Evolutionary conservation across 208 protist genomes (phyloP), one percentile per base, ranked within the genome.

Genomic region (Crithidia acanthocephali): DNA sequence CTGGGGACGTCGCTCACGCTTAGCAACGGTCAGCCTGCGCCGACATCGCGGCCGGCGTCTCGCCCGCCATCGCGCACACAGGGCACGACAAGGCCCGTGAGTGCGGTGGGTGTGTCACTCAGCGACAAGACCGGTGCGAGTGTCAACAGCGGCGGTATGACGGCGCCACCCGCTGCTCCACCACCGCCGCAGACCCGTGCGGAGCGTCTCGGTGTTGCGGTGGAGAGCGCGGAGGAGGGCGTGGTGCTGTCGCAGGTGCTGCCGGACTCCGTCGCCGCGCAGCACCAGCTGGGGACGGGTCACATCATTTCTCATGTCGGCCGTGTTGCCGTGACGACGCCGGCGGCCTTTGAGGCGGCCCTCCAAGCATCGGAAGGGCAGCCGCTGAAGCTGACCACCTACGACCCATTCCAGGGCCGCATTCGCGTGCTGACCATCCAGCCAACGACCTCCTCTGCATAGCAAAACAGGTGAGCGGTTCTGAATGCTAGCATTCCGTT

Each of bases 301-400:
- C 74, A 61, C 28, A 79, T 92, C 63, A 79, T 92, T 23, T 88
- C 84, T 32, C 84, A 87, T 51, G 80, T 88, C 1, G 81, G 78
- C 3, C 66, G 61, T 27, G 76, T 75, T 15, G 60, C 68, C 8
- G 81, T 89, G 56, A 62, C 50, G 15, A 76, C 62, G 1, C 35
- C 50, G 10, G 50, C 61, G 13, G 76, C 63, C 16, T 83, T 87
- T 30, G 47, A 77, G 58, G 53, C 60, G 10, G 79, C 76, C n/a
- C 60, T 87, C 23, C 51, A 71, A 22, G 55, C 40, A 10, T 56
- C 42, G 11, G 71, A 68, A 45, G 55, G 56, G 2, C 64, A 55
- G 22, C 3, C 51, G 16, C 68, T 84, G 51, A 84, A 77, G 60
- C 60, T 92, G 59, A 88, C 87, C 9, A 68, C 82, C 10, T 92